A percentile compares a stretch with the other conserved stretches of the same genome.
Evolutionary conservation across 192 early-diverging fungal genomes (phyloP).

Genomic region (Entophlyctis luteolus): DNA sequence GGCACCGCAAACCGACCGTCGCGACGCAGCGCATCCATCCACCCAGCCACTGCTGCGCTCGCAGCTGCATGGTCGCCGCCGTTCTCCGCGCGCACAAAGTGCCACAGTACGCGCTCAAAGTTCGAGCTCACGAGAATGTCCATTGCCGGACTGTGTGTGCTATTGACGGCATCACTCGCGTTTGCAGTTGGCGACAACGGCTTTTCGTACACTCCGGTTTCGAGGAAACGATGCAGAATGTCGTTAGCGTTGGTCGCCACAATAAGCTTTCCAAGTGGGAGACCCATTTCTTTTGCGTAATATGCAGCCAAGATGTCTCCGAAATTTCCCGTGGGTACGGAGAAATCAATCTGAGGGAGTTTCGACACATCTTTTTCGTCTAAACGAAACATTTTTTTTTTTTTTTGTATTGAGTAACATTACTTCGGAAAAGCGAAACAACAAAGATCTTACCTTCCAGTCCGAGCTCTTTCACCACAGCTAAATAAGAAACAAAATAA

Average conservation of each 20-base stretch:
- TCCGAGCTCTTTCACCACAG: slow-evolving; percentile 17
- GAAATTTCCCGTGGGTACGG: slow-evolving; percentile 98
- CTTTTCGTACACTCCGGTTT: slow-evolving; percentile 80
- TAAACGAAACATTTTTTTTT: no score
- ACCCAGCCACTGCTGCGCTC: slow-evolving; percentile 33
- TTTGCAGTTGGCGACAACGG: slow-evolving; percentile 26
- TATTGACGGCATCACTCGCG: slow-evolving; percentile 51
- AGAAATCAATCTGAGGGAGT: slow-evolving; percentile 51
- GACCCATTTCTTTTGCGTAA: slow-evolving; percentile 86
- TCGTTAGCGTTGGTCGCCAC: slow-evolving; percentile 97
- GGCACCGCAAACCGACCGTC: slow-evolving; percentile 70
- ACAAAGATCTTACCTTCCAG: no score
- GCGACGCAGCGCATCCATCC: slow-evolving; percentile 77
- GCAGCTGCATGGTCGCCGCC: slow-evolving; percentile 28
- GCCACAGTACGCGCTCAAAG: slow-evolving; percentile 97
- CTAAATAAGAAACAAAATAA: slow-evolving; percentile 91
- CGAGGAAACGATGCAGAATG: slow-evolving; percentile 92
- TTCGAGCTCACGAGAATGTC: slow-evolving; percentile 94
- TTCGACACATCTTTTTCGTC: slow-evolving; percentile 10
- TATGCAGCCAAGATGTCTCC: slow-evolving; percentile 86
- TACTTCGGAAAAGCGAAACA: no score
- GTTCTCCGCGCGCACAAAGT: slow-evolving; percentile 43
- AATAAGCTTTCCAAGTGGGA: slow-evolving; percentile 75
- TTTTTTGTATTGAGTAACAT: no score
- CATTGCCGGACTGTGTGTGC: slow-evolving; percentile 91